These are phyloP conservation scores for Didymella pinodella DNA, from an alignment of 2,329 filamentous ascomycete species.

Conservation along the genomic window DNA sequence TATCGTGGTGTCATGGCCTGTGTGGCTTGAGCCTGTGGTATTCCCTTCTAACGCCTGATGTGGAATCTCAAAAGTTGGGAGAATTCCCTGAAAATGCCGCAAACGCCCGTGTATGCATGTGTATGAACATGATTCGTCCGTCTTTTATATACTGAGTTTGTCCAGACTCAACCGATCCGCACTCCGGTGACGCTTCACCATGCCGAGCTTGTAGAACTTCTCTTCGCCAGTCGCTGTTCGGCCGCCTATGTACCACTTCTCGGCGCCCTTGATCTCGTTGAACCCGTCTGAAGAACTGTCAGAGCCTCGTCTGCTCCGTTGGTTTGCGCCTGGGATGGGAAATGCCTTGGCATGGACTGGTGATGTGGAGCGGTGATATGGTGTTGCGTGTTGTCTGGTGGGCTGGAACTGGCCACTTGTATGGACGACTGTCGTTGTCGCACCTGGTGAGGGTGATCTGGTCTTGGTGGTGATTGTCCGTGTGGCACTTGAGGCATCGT, in stretches of 20 bases:
- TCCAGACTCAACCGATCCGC: conserved; percentile 78
- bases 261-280: conserved; percentile 72
- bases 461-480: conserved; percentile 51
- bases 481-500: conserved; percentile 52
- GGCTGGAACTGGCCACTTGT: conserved; percentile 52
- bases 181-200: conserved; percentile 75
- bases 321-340: conserved; percentile 46
- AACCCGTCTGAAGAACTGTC: conserved; percentile 81
- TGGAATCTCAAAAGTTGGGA: conserved; percentile 21
- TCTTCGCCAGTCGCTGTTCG: conserved; percentile 79
- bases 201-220: conserved; percentile 80
- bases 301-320: conserved; percentile 67
- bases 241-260: conserved; percentile 85
- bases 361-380: conserved; percentile 50
- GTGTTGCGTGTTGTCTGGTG: conserved; percentile 51
- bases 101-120: conserved; percentile 43
- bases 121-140: conserved; percentile 10
- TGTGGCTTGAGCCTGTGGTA: conserved; percentile 10
- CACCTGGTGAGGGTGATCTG: conserved; percentile 41
- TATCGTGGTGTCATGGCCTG: conserved; percentile 6
- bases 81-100: conserved; percentile 24
- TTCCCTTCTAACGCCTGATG: conserved; percentile 24
- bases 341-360: conserved; percentile 46
- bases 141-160: conserved; percentile 72
- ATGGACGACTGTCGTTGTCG: conserved; percentile 52